phyloP scores from a whole-genome alignment of 176 grass and related monocot genomes.

The Oryza nivara region DNA sequence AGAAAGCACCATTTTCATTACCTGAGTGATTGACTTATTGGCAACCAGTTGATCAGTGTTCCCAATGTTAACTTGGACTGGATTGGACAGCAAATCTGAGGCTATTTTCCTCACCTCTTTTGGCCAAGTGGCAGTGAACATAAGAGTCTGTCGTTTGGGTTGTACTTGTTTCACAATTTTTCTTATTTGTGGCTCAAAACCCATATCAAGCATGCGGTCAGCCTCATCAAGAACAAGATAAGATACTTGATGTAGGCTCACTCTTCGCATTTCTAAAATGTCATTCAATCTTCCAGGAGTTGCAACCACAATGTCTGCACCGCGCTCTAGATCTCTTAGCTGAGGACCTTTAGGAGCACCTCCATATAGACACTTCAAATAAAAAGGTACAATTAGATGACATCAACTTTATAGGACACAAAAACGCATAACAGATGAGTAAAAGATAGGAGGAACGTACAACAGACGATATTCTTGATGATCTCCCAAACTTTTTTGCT shows the following conservation, averaged over 20 bases:
- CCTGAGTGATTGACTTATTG: constrained; percentile 96
- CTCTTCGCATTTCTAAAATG: constrained; percentile 81
- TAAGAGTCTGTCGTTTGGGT: constrained; percentile 74
- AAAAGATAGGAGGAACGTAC: constrained; percentile 47
- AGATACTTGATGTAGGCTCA: constrained; percentile 68
- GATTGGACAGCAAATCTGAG: constrained; percentile 65
- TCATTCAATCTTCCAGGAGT: constrained; percentile 95
- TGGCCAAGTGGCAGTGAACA: constrained; percentile 98
- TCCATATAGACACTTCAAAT: constrained; percentile 78
- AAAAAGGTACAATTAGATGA: constrained; percentile 1
- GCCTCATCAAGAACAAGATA: constrained; percentile 93
- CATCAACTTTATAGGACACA: not conserved
- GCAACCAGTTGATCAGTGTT: constrained; percentile 76
- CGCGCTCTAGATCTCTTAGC: constrained; percentile 72
- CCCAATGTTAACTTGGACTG: constrained; percentile 91
- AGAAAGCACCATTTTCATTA: constrained; percentile 9
- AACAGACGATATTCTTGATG: constrained; percentile 79
- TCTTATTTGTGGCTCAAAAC: constrained; percentile 92
- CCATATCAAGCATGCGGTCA: constrained; percentile 98
- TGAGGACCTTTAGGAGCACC: constrained; percentile 92
- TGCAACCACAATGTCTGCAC: constrained; percentile 78
- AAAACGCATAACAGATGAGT: not conserved
- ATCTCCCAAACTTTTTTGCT: constrained; percentile 87
- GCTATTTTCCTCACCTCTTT: constrained; percentile 82
- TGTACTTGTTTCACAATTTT: constrained; percentile 87